phyloP scores from a whole-genome alignment of 116 monocot genomes.

The Trichopus zeylanicus region DNA sequence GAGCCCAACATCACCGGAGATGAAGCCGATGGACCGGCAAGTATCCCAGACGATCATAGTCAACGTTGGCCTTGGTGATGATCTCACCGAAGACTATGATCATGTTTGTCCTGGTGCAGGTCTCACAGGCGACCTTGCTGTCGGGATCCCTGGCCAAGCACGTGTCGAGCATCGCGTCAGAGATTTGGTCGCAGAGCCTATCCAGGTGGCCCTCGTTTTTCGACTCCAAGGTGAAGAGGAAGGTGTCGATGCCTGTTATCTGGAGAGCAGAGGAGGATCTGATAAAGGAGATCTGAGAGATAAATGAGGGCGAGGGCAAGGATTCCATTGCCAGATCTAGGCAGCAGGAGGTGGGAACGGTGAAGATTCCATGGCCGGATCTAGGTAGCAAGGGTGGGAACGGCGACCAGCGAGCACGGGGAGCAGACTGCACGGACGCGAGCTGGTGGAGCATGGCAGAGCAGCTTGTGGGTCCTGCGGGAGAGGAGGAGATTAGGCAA shows the following conservation, averaged over 20 bases:
- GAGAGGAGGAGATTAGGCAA: no score
- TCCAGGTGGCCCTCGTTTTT: slow-evolving; percentile 90
- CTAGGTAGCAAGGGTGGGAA: no score
- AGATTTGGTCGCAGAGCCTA: slow-evolving; percentile 90
- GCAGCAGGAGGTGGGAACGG: no score
- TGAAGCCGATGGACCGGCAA: slow-evolving; percentile 60
- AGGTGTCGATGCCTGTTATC: slow-evolving; percentile 30
- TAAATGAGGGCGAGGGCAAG: no score
- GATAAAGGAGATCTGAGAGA: no score
- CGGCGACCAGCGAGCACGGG: no score
- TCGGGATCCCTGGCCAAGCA: slow-evolving; percentile 85
- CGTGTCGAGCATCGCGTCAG: slow-evolving; percentile 70
- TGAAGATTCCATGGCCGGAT: no score
- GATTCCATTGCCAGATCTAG: no score
- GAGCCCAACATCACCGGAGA: slow-evolving; percentile 59
- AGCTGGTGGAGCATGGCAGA: no score
- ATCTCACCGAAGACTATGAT: slow-evolving; percentile 93
- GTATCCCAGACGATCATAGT: slow-evolving; percentile 81
- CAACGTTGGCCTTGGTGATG: slow-evolving; percentile 73
- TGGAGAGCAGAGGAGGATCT: no score
- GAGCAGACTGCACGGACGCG: no score
- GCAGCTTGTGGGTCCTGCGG: no score
- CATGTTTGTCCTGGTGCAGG: slow-evolving; percentile 90
- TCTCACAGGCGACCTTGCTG: slow-evolving; percentile 92
- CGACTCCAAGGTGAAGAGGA: slow-evolving; percentile 83